Conservation (phyloP, 2,329 filamentous ascomycete genomes). For the Calonectria pseudoturangicola region DNA sequence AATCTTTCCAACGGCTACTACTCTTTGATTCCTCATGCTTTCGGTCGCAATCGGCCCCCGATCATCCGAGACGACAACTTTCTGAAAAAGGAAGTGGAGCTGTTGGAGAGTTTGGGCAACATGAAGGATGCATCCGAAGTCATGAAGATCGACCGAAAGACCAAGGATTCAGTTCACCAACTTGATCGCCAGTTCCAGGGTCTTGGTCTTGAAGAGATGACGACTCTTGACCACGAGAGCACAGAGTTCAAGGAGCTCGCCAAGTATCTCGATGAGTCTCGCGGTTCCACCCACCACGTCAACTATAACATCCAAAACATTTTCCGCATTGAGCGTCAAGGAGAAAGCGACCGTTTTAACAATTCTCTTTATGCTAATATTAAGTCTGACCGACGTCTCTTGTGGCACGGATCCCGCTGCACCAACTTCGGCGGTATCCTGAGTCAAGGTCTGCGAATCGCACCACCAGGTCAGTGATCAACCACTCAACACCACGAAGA, state of each 20-base stretch:
- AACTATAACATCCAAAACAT: constrained; percentile 81
- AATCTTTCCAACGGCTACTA: constrained; percentile 86
- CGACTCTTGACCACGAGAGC: constrained; percentile 74
- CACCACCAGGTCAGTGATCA: constrained; percentile 72
- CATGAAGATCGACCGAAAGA: constrained; percentile 78
- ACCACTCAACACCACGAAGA: no score
- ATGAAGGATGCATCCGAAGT: constrained; percentile 89
- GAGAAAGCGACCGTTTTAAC: constrained; percentile 82
- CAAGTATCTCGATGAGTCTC: constrained; percentile 80
- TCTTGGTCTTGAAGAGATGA: constrained; percentile 86
- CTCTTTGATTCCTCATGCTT: constrained; percentile 86
- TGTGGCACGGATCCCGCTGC: constrained; percentile 90
- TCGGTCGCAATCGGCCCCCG: constrained; percentile 84
- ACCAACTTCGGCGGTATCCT: constrained; percentile 94
- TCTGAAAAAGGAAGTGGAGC: constrained; percentile 85
- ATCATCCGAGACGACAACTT: constrained; percentile 73
- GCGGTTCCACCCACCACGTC: constrained; percentile 79
- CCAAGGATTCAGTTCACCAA: constrained; percentile 73
- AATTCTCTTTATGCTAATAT: constrained; percentile 71
- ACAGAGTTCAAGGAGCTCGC: constrained; percentile 79
- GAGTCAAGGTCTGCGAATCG: constrained; percentile 91
- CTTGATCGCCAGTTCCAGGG: constrained; percentile 84
- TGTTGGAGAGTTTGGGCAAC: constrained; percentile 87
- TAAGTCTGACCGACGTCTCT: constrained; percentile 81
- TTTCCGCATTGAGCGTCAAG: constrained; percentile 86